Evolutionary conservation across 2,329 filamentous ascomycete genomes (phyloP).

Genomic region (Botrytis galanthina): DNA sequence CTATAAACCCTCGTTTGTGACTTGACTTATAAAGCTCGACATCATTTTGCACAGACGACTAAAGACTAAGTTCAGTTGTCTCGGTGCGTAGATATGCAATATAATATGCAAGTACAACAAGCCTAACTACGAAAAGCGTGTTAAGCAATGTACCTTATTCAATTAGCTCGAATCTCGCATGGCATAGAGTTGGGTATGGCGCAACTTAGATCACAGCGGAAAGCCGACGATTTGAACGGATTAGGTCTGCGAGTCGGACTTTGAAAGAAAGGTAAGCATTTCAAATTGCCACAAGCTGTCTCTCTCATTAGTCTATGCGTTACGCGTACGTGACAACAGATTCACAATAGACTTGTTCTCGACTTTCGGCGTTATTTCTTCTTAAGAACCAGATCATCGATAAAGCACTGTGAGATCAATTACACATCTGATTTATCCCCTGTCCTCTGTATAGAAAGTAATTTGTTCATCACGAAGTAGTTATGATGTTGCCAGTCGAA

Average conservation of each 20-base stretch:
- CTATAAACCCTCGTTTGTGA: background rate
- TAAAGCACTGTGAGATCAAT: background rate
- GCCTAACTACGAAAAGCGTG: background rate
- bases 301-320: background rate
- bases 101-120: slow-evolving; percentile 1
- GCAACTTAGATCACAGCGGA: slow-evolving; percentile 1
- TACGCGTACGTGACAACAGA: background rate
- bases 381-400: slow-evolving; percentile 10
- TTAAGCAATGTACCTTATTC: background rate
- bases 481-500: background rate
- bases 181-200: background rate
- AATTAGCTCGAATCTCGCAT: slow-evolving; percentile 3
- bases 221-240: slow-evolving; percentile 10
- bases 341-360: background rate
- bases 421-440: background rate
- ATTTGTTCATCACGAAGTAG: background rate
- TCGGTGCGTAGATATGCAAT: slow-evolving; percentile 3
- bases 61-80: background rate
- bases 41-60: background rate
- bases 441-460: background rate
- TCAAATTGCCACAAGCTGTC: background rate
- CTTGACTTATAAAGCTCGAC: background rate
- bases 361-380: background rate
- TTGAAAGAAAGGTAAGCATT: background rate
- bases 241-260: background rate